phyloP scores from a whole-genome alignment of 495 filamentous ascomycete genomes.

The Aspergillus bridgeri region DNA sequence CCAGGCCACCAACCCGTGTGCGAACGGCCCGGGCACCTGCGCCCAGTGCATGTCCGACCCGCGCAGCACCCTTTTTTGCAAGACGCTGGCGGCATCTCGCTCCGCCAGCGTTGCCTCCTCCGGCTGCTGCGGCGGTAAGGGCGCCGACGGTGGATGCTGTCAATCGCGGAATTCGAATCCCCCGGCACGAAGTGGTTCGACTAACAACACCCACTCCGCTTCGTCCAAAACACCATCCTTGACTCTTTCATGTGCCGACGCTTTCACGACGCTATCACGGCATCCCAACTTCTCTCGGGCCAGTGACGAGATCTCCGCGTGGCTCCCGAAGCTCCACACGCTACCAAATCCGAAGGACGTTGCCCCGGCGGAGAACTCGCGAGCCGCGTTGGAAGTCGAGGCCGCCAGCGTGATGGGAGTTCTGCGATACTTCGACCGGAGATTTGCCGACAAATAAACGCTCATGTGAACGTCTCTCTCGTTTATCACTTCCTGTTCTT shows the following conservation, averaged over 20 bases:
- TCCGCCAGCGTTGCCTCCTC: slow-evolving; percentile 42
- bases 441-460: slow-evolving; percentile 60
- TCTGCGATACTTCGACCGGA: slow-evolving; percentile 74
- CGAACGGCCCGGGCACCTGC: slow-evolving; percentile 75
- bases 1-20: slow-evolving; percentile 52
- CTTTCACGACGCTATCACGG: slow-evolving; percentile 76
- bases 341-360: slow-evolving; percentile 43
- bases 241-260: slow-evolving; percentile 66
- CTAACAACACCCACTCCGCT: slow-evolving; percentile 1
- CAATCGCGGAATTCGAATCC: slow-evolving; percentile 25
- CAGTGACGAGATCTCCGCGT: slow-evolving; percentile 67
- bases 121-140: slow-evolving; percentile 53
- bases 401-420: slow-evolving; percentile 85
- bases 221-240: slow-evolving; percentile 28
- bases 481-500: slow-evolving; percentile 15
- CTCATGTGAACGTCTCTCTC: too few relatives aligned
- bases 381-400: slow-evolving; percentile 74
- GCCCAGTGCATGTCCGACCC: slow-evolving; percentile 75
- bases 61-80: slow-evolving; percentile 80
- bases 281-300: slow-evolving; percentile 78
- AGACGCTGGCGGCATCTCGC: slow-evolving; percentile 68
- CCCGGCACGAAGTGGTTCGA: slow-evolving; percentile 3
- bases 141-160: slow-evolving; percentile 52
- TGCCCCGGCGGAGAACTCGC: slow-evolving; percentile 25
- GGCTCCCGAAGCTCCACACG: slow-evolving; percentile 71